Conservation (phyloP, 768 basidiomycete genomes). For the Leucosporidium creatinivorum region DNA sequence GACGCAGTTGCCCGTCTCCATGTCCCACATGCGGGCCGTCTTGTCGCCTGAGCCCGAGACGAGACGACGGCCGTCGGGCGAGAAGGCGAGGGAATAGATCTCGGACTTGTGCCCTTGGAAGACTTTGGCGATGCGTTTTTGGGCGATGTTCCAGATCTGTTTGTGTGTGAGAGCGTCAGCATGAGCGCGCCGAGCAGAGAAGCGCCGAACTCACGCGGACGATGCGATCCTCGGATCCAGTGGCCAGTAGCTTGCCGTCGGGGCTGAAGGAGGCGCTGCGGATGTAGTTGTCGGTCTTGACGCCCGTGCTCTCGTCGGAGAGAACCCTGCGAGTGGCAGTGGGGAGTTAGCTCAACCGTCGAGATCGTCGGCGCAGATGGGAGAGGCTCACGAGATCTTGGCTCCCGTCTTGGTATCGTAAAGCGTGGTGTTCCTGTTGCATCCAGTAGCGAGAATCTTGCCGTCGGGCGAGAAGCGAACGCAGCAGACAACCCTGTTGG, state of each 20-base stretch:
- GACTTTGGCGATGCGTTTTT: slow-evolving; percentile 65
- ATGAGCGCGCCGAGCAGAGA: no score
- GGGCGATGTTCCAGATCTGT: slow-evolving; percentile 86
- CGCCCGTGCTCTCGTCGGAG: slow-evolving; percentile 65
- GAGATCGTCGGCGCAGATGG: background rate
- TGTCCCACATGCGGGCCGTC: slow-evolving; percentile 58
- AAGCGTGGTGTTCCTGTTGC: slow-evolving; percentile 91
- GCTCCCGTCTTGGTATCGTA: slow-evolving; percentile 81
- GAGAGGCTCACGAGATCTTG: slow-evolving; percentile 63
- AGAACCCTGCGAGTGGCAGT: slow-evolving; percentile 52
- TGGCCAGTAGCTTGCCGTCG: slow-evolving; percentile 63
- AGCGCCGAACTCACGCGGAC: slow-evolving; percentile 59
- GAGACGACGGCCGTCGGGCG: slow-evolving; percentile 72
- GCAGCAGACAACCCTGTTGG: slow-evolving; percentile 67
- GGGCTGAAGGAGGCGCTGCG: slow-evolving; percentile 74
- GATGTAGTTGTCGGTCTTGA: slow-evolving; percentile 75
- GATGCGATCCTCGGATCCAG: slow-evolving; percentile 83
- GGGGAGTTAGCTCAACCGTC: background rate
- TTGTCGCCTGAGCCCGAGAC: slow-evolving; percentile 82
- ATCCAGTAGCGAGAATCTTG: slow-evolving; percentile 86
- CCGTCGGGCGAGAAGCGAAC: slow-evolving; percentile 92
- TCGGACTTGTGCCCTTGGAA: slow-evolving; percentile 88
- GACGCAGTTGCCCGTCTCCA: slow-evolving; percentile 47
- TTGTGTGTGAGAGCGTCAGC: no score
- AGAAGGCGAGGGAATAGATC: slow-evolving; percentile 90